Base-by-base conservation (phyloP, 1,284 basidiomycete genomes). In the Ceratobasidium sp. region DNA sequence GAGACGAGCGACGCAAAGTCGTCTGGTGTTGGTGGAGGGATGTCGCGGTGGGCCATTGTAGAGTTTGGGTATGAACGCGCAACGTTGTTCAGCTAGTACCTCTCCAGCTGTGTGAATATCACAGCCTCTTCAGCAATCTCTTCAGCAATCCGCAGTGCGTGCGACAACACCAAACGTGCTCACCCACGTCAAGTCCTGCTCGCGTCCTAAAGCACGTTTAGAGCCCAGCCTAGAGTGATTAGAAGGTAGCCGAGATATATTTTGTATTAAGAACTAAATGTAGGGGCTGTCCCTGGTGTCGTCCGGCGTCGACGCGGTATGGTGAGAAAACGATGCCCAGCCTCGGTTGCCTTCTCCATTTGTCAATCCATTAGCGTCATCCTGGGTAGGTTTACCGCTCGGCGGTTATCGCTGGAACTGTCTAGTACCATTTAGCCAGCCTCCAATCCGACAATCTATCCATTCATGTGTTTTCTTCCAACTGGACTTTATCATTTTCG, bases 1-100 rank as follows among this genome's bases (percentile, higher is more conserved):
- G 76, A 77, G 53, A 77, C 76, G 34, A 77, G 75, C 4, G 74
- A 73, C 37, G 76, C 76, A 56, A 77, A 77, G 74, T 76, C 76
- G 65, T 77, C 76, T 61, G 54, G 68, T 16, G 68, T 22, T 2
- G 68, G 68, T 37, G 68, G 56, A 16, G 68, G 68, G 11, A 72
- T 72, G 19, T 72, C 68, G 6, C 68, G 68, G 9, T 72, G 39
- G 11, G 68, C 54, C 68, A 72, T 72, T 14, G 68, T 34, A 49
- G 22, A 41, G 7, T n/a, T 58, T 39, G 49, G 19, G 41, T 59
- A 46, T 39, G 37, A 37, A 49, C 39, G 24, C 68, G 37, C 43
- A 22, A 16, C 34, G 31, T 34, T 58, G 19, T 58, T 14, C 7
- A 37, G 31, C 54, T n/a, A 13, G 29, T 16, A 14, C n/a, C 7